phyloP scores from a whole-genome alignment of 495 filamentous ascomycete genomes.

The Geopyxis carbonaria region DNA sequence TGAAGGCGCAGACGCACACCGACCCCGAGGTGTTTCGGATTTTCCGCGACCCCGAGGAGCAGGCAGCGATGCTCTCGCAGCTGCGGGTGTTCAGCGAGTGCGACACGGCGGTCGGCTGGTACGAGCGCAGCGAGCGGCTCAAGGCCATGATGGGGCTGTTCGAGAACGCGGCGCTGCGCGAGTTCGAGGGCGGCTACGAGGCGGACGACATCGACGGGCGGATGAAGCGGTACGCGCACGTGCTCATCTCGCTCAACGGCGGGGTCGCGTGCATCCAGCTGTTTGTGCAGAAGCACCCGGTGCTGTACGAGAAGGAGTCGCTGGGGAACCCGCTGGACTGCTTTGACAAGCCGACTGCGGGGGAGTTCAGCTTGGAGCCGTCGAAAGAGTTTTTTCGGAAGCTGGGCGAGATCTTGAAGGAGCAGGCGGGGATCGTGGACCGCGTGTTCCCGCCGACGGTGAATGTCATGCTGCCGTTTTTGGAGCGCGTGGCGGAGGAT shows the following conservation, averaged over 20 bases:
- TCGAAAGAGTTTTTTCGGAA: constrained; percentile 66
- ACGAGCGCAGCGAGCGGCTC: constrained; percentile 49
- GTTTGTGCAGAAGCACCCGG: constrained; percentile 72
- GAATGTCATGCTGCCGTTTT: constrained; percentile 55
- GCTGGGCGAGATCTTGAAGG: constrained; percentile 56
- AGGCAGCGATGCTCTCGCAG: constrained; percentile 74
- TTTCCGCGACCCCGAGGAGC: constrained; percentile 71
- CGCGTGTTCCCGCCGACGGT: constrained; percentile 65
- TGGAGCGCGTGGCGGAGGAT: constrained; percentile 68
- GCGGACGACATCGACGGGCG: constrained; percentile 73
- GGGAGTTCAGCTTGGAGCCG: constrained; percentile 52
- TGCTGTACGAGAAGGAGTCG: constrained; percentile 54
- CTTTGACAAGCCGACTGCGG: constrained; percentile 39
- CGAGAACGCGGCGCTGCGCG: constrained; percentile 71
- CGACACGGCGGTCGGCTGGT: constrained; percentile 61
- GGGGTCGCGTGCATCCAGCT: constrained; percentile 59
- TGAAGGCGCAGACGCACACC: constrained; percentile 49
- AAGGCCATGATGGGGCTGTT: constrained; percentile 64
- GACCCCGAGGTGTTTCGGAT: constrained; percentile 71
- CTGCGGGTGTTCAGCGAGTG: constrained; percentile 58
- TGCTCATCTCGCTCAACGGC: constrained; percentile 68
- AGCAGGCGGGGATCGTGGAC: constrained; percentile 68
- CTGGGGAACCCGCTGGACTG: constrained; percentile 70
- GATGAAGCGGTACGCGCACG: constrained; percentile 77
- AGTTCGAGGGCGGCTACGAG: constrained; percentile 85